Percentiles rank a stretch among this genome's conserved stretches.
Conservation (phyloP, 2,329 filamentous ascomycete genomes). For the Paraphoma chrysanthemicola region DNA sequence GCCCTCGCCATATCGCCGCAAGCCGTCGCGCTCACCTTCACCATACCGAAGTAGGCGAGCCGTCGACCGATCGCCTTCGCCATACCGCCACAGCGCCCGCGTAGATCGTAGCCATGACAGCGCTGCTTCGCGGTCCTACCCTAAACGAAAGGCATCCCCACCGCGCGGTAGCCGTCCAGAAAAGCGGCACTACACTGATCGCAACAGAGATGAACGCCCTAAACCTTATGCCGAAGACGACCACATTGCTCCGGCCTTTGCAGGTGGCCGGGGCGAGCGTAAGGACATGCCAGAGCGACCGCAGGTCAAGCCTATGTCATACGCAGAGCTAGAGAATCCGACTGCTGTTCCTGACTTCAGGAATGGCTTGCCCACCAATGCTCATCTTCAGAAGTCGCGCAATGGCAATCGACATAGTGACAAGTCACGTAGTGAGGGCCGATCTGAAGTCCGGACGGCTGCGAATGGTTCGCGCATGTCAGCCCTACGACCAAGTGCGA, state of each 20-base stretch:
- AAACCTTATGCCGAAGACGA: constrained; percentile 68
- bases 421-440: constrained; percentile 6
- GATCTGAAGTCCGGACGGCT: constrained; percentile 10
- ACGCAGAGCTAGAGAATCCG: constrained; percentile 51
- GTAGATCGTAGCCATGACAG: constrained; percentile 29
- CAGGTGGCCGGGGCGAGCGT: constrained; percentile 13
- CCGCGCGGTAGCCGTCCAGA: constrained; percentile 46
- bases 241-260: constrained; percentile 5
- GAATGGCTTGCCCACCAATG: constrained; percentile 14
- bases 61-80: constrained; percentile 35
- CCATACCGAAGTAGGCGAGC: constrained; percentile 34
- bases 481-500: constrained; percentile 6
- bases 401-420: constrained; percentile 5
- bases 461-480: constrained; percentile 4
- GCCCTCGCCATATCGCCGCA: constrained; percentile 39
- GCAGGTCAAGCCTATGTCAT: constrained; percentile 35
- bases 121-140: constrained; percentile 46
- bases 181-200: constrained; percentile 63
- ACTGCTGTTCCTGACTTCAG: constrained; percentile 42
- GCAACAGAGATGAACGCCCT: constrained; percentile 60
- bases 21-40: constrained; percentile 32
- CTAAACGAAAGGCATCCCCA: constrained; percentile 52
- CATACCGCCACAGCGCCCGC: constrained; percentile 27
- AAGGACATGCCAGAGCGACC: constrained; percentile 16
- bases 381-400: constrained; percentile 7